Evolutionary conservation across 2,329 filamentous ascomycete species (phyloP).

Genomic region (Alternaria metachromatica): DNA sequence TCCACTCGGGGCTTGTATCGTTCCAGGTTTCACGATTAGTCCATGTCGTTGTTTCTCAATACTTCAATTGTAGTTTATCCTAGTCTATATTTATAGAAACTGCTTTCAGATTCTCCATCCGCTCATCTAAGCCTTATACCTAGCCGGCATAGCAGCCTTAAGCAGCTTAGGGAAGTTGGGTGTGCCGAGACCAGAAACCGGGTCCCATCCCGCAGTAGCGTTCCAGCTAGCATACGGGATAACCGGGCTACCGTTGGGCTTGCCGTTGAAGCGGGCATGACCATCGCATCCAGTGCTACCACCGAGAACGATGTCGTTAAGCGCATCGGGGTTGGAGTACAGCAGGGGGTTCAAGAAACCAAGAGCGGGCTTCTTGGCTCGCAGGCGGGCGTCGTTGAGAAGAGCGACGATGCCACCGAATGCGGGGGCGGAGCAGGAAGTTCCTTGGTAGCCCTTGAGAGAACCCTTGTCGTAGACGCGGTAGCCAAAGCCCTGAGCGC

Average conservation of each 20-base stretch:
- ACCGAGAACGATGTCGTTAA: slow-evolving; percentile 56
- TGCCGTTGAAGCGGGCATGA: slow-evolving; percentile 29
- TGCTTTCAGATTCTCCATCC: no score
- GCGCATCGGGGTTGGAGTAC: slow-evolving; percentile 55
- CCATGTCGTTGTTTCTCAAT: not conserved
- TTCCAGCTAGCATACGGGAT: slow-evolving; percentile 42
- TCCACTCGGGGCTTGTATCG: no score
- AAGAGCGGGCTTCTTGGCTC: slow-evolving; percentile 56
- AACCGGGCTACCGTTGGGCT: slow-evolving; percentile 39
- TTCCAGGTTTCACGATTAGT: not conserved
- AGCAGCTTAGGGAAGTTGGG: slow-evolving; percentile 40
- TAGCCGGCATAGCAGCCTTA: slow-evolving; percentile 33
- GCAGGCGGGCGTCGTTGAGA: slow-evolving; percentile 66
- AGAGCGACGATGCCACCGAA: slow-evolving; percentile 65
- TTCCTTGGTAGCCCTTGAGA: slow-evolving; percentile 49
- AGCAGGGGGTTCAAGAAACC: slow-evolving; percentile 68
- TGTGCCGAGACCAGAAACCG: slow-evolving; percentile 42
- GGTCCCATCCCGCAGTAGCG: slow-evolving; percentile 45
- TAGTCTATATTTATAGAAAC: not conserved
- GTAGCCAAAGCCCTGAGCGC: slow-evolving; percentile 59
- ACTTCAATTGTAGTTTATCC: not conserved
- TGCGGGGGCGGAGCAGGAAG: slow-evolving; percentile 63
- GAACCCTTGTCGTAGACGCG: slow-evolving; percentile 49
- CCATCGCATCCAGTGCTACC: slow-evolving; percentile 48
- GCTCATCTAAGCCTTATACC: slow-evolving; percentile 26